Evolutionary conservation across 306 rosid genomes (phyloP).

Genomic region (Sphenostylis stenocarpa): DNA sequence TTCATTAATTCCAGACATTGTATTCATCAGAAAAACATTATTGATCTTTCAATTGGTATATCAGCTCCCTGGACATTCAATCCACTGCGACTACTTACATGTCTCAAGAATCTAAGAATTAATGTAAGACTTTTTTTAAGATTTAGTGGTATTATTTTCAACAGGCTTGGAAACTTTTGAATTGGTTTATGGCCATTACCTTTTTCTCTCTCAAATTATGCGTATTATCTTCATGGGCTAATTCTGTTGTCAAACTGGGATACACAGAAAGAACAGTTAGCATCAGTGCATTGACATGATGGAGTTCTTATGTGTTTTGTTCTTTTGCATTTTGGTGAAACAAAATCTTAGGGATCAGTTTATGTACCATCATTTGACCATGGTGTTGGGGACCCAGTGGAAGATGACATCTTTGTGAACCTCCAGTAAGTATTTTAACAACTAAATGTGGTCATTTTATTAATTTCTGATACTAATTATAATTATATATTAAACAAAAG

Average conservation of each 20-base stretch:
- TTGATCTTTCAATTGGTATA: constrained; percentile 50
- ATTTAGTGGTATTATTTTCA: background rate
- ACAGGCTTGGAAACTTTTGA: constrained; percentile 9
- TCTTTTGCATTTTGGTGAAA: constrained; percentile 42
- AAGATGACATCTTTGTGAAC: constrained; percentile 79
- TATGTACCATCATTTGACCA: constrained; percentile 92
- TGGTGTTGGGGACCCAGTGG: constrained; percentile 91
- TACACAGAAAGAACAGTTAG: constrained; percentile 6
- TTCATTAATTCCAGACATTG: constrained; percentile 34
- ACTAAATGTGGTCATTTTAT: constrained; percentile 21
- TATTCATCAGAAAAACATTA: constrained; percentile 13
- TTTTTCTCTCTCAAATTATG: constrained; percentile 24
- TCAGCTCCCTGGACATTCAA: constrained; percentile 99
- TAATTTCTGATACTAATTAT: background rate
- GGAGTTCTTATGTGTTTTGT: constrained; percentile 26
- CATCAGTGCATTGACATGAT: constrained; percentile 22
- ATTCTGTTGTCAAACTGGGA: constrained; percentile 13
- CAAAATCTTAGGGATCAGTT: constrained; percentile 75
- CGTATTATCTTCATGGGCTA: constrained; percentile 20
- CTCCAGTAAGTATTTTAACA: constrained; percentile 60
- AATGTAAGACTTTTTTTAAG: constrained; percentile 54
- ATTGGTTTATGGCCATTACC: background rate
- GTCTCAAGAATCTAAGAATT: constrained; percentile 71
- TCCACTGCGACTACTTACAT: constrained; percentile 58
- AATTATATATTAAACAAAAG: background rate